Evolutionary conservation across 2,329 filamentous ascomycete genomes (phyloP), one percentile per base, ranked within the genome.

Genomic region (Drechslerella dactyloides): DNA sequence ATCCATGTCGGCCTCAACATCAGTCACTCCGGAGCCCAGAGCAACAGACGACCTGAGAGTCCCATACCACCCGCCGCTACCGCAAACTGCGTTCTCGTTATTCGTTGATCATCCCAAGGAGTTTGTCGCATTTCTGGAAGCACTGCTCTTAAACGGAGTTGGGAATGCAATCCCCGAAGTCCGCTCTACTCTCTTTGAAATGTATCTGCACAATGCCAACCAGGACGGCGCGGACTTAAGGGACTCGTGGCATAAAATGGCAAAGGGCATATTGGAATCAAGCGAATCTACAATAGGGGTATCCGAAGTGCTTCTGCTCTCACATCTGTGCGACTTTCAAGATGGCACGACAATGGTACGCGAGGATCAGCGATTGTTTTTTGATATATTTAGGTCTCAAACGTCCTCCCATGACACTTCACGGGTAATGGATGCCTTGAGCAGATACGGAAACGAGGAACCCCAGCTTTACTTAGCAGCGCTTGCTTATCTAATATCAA

Each of bases 351-450:
- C 91, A 1, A 85, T 99, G 1, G 93, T 99, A 62, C 90, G 93
- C 75, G 94, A 99, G 81, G 91, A 97, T 78, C 91, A 96, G 69
- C 92, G 93, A 19, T 85, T 99, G 1, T 85, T 91, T 46, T 94
- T 93, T 64, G 94, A 99, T 80, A 97, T 99, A 69, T 97, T 99
- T 82, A 89, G 94, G 54, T 97, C 93, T 0, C 97, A 96, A 79
- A 96, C 93, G 0, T 87, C 92, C 0, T 91, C 93, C 21, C 91
- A 92, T 75, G 94, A 99, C 79, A 99, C 94, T 0, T 84, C 86
- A 44, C 93, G 94, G 8, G 93, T 93, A 3, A 91, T 99, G 77
- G 90, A 89, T 78, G 93, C 94, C 0, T 83, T 99, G 44, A 86
- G 87, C 70, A 97, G 96, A 79, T 99, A 99, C 78, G 96, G 94